phyloP scores from a whole-genome alignment of 2,329 filamentous ascomycete genomes.

The Xylaria polymorpha region DNA sequence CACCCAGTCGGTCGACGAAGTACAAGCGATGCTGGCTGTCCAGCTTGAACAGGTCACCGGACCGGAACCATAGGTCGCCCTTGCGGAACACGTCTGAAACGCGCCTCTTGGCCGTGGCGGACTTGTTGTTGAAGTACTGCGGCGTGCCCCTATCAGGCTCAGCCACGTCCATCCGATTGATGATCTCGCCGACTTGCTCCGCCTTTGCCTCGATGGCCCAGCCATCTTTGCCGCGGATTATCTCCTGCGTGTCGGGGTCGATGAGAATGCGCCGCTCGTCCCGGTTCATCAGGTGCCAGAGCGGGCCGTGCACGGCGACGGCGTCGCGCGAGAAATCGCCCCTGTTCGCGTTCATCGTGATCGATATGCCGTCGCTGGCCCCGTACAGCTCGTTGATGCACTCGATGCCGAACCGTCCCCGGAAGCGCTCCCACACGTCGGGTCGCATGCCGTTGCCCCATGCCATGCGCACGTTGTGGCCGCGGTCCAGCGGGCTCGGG shows the following conservation, averaged over 20 bases:
- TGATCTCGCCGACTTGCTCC: constrained; percentile 76
- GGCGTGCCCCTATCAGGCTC: constrained; percentile 64
- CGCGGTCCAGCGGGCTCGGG: constrained; percentile 66
- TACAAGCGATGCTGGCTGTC: constrained; percentile 72
- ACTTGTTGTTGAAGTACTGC: constrained; percentile 71
- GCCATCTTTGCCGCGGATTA: constrained; percentile 72
- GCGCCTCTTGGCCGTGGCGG: constrained; percentile 73
- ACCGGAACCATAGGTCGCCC: constrained; percentile 75
- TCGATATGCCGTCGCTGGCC: constrained; percentile 76
- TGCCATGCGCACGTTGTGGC: constrained; percentile 67
- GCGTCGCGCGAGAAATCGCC: constrained; percentile 70
- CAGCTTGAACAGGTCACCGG: constrained; percentile 72
- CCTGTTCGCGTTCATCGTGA: constrained; percentile 65
- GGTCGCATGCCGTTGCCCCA: constrained; percentile 75
- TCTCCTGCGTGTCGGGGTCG: constrained; percentile 74
- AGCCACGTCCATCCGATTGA: constrained; percentile 65
- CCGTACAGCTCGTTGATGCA: constrained; percentile 80
- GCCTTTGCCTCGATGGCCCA: constrained; percentile 71
- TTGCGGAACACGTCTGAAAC: constrained; percentile 70
- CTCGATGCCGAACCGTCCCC: constrained; percentile 69
- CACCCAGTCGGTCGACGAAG: constrained; percentile 76
- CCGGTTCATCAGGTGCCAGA: constrained; percentile 64
- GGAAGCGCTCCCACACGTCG: constrained; percentile 74
- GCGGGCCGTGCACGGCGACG: constrained; percentile 75
- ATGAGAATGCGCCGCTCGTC: constrained; percentile 75